Evolutionary conservation across 257 asterid species (phyloP).

Genomic region (Capsicum chinense): DNA sequence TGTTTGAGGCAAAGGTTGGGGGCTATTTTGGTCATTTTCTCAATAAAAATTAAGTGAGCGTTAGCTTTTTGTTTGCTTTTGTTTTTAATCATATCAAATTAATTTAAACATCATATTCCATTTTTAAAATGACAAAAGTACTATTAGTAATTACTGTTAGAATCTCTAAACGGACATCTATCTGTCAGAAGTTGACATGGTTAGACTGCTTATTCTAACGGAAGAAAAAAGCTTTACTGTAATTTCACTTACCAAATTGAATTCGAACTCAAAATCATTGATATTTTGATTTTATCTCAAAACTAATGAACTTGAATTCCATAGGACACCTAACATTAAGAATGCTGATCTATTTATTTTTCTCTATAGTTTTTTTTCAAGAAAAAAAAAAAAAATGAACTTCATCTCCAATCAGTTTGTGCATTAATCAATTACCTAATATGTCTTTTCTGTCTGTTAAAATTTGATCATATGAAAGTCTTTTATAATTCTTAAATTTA

Average conservation of each 20-base stretch:
- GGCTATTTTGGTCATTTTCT: too few relatives aligned
- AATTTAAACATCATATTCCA: not conserved
- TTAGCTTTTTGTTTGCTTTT: not conserved
- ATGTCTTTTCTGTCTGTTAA: too few relatives aligned
- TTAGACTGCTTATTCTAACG: not conserved
- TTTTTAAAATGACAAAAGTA: not conserved
- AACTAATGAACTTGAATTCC: not conserved
- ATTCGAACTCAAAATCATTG: not conserved
- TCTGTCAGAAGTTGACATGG: constrained; percentile 13
- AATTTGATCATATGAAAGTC: too few relatives aligned
- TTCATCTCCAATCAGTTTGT: too few relatives aligned
- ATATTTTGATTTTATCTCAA: not conserved
- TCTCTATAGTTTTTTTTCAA: too few relatives aligned
- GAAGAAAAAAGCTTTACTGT: not conserved
- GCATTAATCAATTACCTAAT: too few relatives aligned
- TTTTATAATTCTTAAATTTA: too few relatives aligned
- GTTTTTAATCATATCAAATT: not conserved
- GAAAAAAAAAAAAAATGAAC: too few relatives aligned
- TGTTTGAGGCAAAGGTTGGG: too few relatives aligned
- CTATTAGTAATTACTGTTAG: not conserved
- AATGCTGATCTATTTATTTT: too few relatives aligned
- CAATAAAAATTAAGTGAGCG: not conserved
- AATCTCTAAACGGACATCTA: not conserved
- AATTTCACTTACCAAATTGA: not conserved
- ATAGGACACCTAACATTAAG: not conserved